phyloP scores from a whole-genome alignment of 768 basidiomycete genomes.

The Zangia roseola region DNA sequence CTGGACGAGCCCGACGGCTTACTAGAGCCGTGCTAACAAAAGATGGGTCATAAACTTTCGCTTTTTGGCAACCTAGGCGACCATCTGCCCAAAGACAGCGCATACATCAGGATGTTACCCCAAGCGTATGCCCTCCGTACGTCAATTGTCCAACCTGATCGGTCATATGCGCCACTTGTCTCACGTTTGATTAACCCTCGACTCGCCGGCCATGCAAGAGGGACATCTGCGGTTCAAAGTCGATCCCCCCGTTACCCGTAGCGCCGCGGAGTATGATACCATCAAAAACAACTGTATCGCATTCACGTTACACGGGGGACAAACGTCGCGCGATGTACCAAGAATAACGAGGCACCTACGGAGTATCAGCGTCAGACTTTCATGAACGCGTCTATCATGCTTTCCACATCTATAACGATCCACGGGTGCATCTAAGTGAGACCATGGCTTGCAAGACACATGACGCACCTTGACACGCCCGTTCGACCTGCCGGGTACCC shows the following conservation, averaged over 20 bases:
- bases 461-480: conserved; percentile 20
- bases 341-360: neutral
- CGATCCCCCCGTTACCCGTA: no score
- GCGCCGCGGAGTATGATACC: no score
- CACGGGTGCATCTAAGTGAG: neutral
- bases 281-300: neutral
- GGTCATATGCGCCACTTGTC: conserved; percentile 12
- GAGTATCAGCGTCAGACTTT: conserved; percentile 5
- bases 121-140: conserved; percentile 14
- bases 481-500: conserved; percentile 19
- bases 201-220: no score
- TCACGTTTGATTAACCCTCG: conserved; percentile 30
- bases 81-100: conserved; percentile 24
- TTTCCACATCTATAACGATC: conserved; percentile 13
- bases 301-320: neutral
- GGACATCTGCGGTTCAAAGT: no score
- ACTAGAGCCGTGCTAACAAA: conserved; percentile 1
- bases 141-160: no score
- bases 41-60: conserved; percentile 18
- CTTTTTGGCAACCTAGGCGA: conserved; percentile 23
- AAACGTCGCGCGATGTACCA: neutral
- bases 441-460: neutral
- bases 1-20: conserved; percentile 16
- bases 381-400: conserved; percentile 23
- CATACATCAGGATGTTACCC: conserved; percentile 23